Percentiles rank a stretch among this genome's conserved stretches.
Evolutionary conservation across 371 early-diverging fungal species (phyloP).

Genomic region (Batkoa obscura): DNA sequence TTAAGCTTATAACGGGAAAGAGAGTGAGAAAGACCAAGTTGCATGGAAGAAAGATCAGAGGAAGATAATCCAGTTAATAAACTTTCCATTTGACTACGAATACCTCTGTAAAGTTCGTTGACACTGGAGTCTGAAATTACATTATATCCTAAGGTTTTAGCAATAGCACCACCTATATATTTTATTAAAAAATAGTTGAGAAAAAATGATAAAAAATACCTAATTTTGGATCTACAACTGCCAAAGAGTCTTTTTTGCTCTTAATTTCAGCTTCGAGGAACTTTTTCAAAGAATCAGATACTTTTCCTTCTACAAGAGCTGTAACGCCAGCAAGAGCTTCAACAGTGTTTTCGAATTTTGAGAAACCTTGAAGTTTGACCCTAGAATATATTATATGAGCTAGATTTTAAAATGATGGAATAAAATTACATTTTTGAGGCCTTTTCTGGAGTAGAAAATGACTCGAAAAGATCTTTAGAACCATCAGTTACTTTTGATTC

Average conservation of each 20-base stretch:
- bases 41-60: conserved; percentile 70
- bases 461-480: conserved; percentile 51
- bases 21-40: conserved; percentile 57
- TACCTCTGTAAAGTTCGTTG: conserved; percentile 83
- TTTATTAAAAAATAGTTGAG: background rate
- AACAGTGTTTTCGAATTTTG: conserved; percentile 92
- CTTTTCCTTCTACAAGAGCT: conserved; percentile 85
- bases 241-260: conserved; percentile 72
- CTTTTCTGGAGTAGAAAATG: conserved; percentile 52
- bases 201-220: conserved; percentile 24
- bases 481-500: conserved; percentile 50
- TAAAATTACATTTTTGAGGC: conserved; percentile 52
- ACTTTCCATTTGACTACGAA: conserved; percentile 61
- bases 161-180: conserved; percentile 42
- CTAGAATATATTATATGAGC: conserved; percentile 15
- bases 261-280: conserved; percentile 70
- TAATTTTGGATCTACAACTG: conserved; percentile 86
- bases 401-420: background rate
- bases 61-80: conserved; percentile 43
- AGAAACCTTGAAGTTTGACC: conserved; percentile 83
- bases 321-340: conserved; percentile 88
- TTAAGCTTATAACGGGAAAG: conserved; percentile 81
- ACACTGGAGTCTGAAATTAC: conserved; percentile 72
- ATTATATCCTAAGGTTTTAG: conserved; percentile 82
- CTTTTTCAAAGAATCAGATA: conserved; percentile 73